Conservation (phyloP, 495 filamentous ascomycete genomes). For the Penicillium flavigenum region DNA sequence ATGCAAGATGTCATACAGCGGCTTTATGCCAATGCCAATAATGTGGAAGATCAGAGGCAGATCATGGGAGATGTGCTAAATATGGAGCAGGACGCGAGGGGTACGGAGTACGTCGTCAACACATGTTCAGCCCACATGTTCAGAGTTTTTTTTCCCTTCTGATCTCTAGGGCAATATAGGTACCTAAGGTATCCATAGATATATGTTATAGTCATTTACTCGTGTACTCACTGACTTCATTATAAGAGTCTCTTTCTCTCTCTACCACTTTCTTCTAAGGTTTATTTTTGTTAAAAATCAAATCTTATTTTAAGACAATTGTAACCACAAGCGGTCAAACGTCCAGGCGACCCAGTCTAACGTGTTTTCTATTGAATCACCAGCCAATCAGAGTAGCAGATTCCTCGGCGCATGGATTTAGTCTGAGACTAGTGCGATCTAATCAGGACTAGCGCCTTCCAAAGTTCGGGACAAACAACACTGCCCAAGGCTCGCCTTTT, state of each 20-base stretch:
- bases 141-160: constrained; percentile 2
- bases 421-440: constrained; percentile 5
- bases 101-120: constrained; percentile 7
- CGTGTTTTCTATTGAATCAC: background rate
- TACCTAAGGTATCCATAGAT: too few species aligned
- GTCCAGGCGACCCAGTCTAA: constrained; percentile 1
- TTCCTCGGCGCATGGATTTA: background rate
- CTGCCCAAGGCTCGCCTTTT: constrained; percentile 1
- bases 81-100: constrained; percentile 15
- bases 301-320: background rate
- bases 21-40: background rate
- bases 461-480: constrained; percentile 6
- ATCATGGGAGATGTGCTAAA: constrained; percentile 10
- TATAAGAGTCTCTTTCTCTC: too few species aligned
- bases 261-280: too few species aligned
- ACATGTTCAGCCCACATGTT: background rate
- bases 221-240: too few species aligned
- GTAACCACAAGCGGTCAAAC: background rate
- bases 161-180: too few species aligned
- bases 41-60: constrained; percentile 9
- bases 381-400: background rate
- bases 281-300: too few species aligned
- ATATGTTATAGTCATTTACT: too few species aligned
- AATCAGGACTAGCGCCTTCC: background rate
- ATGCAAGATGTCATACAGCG: background rate